phyloP scores from a whole-genome alignment of 2,329 filamentous ascomycete genomes.

The Colletotrichum lentis region DNA sequence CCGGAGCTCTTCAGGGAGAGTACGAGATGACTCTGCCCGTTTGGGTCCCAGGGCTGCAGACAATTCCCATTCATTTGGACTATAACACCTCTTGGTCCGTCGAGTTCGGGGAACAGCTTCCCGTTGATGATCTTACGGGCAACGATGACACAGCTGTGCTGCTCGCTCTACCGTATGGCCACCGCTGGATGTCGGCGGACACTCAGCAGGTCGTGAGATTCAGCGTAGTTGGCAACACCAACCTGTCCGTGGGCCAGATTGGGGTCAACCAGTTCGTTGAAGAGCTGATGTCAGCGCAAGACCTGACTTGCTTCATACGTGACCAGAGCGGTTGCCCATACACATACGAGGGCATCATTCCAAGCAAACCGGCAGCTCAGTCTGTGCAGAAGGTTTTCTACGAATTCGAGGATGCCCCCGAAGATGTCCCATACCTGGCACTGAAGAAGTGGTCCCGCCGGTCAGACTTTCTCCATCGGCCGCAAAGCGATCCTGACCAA shows the following conservation, averaged over 20 bases:
- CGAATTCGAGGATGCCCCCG: conserved; percentile 48
- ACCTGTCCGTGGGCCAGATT: conserved; percentile 46
- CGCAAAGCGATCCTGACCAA: conserved; percentile 20
- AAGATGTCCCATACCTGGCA: conserved; percentile 59
- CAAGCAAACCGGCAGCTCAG: conserved; percentile 54
- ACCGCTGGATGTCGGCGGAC: conserved; percentile 55
- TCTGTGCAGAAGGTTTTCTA: conserved; percentile 51
- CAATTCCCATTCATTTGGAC: conserved; percentile 54
- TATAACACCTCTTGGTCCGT: conserved; percentile 49
- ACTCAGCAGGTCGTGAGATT: conserved; percentile 56
- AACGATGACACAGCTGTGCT: conserved; percentile 57
- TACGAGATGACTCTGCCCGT: conserved; percentile 57
- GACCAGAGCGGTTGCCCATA: conserved; percentile 50
- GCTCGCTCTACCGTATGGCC: conserved; percentile 56
- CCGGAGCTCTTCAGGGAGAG: conserved; percentile 46
- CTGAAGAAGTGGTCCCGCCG: conserved; percentile 62
- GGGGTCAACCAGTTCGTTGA: conserved; percentile 44
- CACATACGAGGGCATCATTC: conserved; percentile 53
- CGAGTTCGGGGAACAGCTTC: conserved; percentile 42
- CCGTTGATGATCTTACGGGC: conserved; percentile 29
- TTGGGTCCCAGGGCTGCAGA: conserved; percentile 48
- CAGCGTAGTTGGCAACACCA: conserved; percentile 40
- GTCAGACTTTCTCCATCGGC: conserved; percentile 65
- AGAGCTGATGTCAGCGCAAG: conserved; percentile 38
- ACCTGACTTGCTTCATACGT: conserved; percentile 51